Conservation (phyloP, 768 basidiomycete genomes). For the Amanita phalloides region DNA sequence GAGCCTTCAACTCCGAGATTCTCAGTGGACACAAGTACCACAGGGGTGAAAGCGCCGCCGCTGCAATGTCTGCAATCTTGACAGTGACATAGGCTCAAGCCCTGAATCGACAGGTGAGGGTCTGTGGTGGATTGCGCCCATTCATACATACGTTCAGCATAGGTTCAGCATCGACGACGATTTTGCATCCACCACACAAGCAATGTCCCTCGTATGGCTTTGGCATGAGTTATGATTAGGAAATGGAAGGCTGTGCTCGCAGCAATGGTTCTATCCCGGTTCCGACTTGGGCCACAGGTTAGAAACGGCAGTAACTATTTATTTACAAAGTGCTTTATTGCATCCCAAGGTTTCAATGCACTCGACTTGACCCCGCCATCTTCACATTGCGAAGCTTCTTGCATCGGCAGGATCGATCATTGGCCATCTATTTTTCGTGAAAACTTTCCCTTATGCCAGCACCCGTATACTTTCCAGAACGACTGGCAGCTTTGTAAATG, state of each 20-base stretch:
- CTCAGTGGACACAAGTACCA: background rate
- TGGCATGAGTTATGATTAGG: no score
- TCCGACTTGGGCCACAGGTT: no score
- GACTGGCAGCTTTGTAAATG: conserved; percentile 4
- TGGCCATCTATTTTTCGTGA: conserved; percentile 1
- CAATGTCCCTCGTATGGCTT: conserved; percentile 1
- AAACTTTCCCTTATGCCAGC: background rate
- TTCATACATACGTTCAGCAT: background rate
- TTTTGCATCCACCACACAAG: conserved; percentile 1
- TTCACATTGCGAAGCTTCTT: background rate
- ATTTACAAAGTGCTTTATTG: no score
- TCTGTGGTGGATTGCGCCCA: background rate
- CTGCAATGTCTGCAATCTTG: background rate
- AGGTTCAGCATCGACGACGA: background rate
- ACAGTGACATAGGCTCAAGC: conserved; percentile 1
- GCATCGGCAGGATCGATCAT: background rate
- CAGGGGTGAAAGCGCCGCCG: background rate
- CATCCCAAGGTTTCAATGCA: background rate
- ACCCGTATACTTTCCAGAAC: background rate
- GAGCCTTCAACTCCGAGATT: background rate
- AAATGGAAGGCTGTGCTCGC: no score
- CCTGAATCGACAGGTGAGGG: background rate
- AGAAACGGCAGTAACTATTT: no score
- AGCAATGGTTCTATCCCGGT: no score
- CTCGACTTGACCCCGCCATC: background rate